Conservation (phyloP, 2,329 filamentous ascomycete species). For the Fonsecaea pedrosoi region DNA sequence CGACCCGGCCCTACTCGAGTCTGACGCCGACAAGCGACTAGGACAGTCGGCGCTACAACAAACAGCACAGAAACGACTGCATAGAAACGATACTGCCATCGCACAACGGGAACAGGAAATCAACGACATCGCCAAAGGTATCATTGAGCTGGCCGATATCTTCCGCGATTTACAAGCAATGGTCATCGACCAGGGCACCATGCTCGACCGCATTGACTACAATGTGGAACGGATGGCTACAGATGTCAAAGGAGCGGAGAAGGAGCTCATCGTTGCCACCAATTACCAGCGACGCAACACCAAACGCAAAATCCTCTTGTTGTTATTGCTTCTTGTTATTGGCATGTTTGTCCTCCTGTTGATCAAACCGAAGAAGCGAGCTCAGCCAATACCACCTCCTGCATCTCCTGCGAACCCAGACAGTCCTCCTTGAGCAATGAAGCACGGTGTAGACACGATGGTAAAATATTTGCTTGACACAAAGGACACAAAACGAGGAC, state of each 20-base stretch:
- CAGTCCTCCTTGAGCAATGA: conserved; percentile 14
- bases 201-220: conserved; percentile 95
- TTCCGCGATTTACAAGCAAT: conserved; percentile 96
- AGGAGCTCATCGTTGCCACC: conserved; percentile 78
- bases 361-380: conserved; percentile 71
- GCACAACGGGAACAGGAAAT: conserved; percentile 94
- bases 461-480: background rate
- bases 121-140: conserved; percentile 96
- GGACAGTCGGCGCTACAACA: conserved; percentile 88
- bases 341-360: conserved; percentile 85
- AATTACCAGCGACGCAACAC: conserved; percentile 87
- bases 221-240: conserved; percentile 96
- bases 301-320: conserved; percentile 89
- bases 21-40: conserved; percentile 89
- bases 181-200: conserved; percentile 90
- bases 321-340: conserved; percentile 82
- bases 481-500: background rate
- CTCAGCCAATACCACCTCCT: conserved; percentile 27
- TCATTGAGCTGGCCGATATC: conserved; percentile 94
- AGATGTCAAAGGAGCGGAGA: conserved; percentile 90
- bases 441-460: background rate
- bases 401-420: conserved; percentile 22
- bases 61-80: conserved; percentile 66
- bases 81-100: conserved; percentile 81
- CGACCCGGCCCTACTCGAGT: conserved; percentile 89